Evolutionary conservation across 2,329 filamentous ascomycete genomes (phyloP), one percentile per base, ranked within the genome.

Genomic region (Talaromyces sp.): DNA sequence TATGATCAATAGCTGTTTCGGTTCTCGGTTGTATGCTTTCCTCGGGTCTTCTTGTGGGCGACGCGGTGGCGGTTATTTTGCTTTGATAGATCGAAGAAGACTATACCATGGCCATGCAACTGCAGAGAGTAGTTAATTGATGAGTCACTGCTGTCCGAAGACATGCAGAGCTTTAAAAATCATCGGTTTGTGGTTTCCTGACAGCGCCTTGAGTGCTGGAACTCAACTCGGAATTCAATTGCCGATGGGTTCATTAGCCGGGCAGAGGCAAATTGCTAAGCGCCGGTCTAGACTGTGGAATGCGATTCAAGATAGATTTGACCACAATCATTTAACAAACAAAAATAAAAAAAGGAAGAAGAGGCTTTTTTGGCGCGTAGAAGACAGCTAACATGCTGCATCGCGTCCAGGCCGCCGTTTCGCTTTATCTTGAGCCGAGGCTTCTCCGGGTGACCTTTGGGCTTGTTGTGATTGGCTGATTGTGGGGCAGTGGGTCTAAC

Each of bases 371-470:
- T 47, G 42, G 7, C 19, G 7, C 19, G 36, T 9, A 15, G 17
- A 39, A 8, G 7, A 39, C 33, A 17, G 36, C 36, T 3, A 39
- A 39, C 17, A 39, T n/a, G 5, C n/a, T n/a, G 2, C 11, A 49
- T 51, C 44, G 5, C 19, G 17, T 11, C 44, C n/a, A 3, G 13
- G 1, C 19, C 27, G 52, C 19, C 8, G n/a, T 55, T 30, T 55
- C 52, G 52, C 10, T 55, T 11, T 56, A 56, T 32, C 30, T 22
- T 56, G 30, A 56, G 32, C 54, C 54, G 54, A 56, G 54, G 54
- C 44, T 25, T 47, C 44, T 47, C 44, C 44, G 44, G 44, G 17
- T 56, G 30, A 56, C 54, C 25, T 28, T 53, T 56, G 30, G 27
- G 54, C 7, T 1, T 1, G 17, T 17, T 11, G 33, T 32, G 49